Conservation (phyloP, 2,329 filamentous ascomycete genomes). For the Didymellaceae sp. region DNA sequence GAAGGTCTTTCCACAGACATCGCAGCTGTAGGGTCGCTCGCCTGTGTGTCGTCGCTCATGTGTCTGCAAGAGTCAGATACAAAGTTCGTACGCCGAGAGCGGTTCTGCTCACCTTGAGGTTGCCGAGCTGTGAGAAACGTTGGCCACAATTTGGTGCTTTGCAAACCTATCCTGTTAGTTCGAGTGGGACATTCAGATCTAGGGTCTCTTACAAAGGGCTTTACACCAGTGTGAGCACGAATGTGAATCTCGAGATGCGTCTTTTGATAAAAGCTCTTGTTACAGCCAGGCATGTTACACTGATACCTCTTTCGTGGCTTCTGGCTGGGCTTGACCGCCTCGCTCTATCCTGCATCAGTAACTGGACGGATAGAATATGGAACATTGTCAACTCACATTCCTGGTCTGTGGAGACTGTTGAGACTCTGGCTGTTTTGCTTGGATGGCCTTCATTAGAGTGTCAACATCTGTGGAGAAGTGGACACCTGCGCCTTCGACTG, state of each 20-base stretch:
- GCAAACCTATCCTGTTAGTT: constrained; percentile 60
- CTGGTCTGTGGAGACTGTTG: constrained; percentile 36
- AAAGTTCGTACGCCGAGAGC: no score
- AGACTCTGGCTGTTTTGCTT: constrained; percentile 64
- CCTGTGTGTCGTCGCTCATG: constrained; percentile 88
- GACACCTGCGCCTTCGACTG: constrained; percentile 53
- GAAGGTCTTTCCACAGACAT: constrained; percentile 80
- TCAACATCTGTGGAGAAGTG: constrained; percentile 85
- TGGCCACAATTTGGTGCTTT: constrained; percentile 75
- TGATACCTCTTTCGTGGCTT: constrained; percentile 70
- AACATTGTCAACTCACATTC: no score
- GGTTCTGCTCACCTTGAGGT: constrained; percentile 73
- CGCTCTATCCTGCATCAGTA: constrained; percentile 21
- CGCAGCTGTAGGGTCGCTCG: constrained; percentile 82
- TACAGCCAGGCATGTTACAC: constrained; percentile 76
- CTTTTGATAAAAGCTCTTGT: constrained; percentile 86
- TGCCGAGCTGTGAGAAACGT: constrained; percentile 87
- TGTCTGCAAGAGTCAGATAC: constrained; percentile 60
- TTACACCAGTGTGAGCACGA: constrained; percentile 85
- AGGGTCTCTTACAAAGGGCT: constrained; percentile 75
- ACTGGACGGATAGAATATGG: no score
- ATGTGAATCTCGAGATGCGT: constrained; percentile 92
- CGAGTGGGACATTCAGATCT: background rate
- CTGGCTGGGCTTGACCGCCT: constrained; percentile 38
- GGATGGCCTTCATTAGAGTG: constrained; percentile 86